Conservation (phyloP, 139 green algal species). For the Chlamydomonas asymmetrica region DNA sequence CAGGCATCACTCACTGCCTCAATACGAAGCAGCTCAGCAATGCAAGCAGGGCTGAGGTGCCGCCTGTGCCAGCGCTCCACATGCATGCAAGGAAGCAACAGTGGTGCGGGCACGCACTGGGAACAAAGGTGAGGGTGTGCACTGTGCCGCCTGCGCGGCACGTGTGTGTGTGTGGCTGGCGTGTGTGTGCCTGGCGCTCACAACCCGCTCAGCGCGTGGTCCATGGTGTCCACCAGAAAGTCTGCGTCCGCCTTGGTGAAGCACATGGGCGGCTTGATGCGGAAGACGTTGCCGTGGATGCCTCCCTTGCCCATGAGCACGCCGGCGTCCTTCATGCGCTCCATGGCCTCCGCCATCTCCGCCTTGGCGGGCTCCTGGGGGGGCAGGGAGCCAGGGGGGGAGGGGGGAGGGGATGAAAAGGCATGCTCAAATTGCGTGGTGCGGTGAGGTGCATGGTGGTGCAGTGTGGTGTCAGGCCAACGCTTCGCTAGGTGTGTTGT, state of each 20-base stretch:
- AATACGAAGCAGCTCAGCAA: too few species aligned
- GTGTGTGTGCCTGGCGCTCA: not conserved
- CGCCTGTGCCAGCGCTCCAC: too few species aligned
- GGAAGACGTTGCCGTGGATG: constrained; percentile 94
- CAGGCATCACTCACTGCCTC: too few species aligned
- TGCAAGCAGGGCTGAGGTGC: not conserved
- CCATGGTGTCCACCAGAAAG: constrained; percentile 86
- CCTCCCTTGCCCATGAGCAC: constrained; percentile 96
- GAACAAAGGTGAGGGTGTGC: too few species aligned
- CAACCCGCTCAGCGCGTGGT: constrained; percentile 53
- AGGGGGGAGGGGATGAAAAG: not conserved
- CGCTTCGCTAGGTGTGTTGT: too few species aligned
- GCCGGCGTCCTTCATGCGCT: constrained; percentile 87
- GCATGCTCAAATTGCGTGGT: not conserved
- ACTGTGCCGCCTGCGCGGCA: too few species aligned
- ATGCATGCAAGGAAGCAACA: too few species aligned
- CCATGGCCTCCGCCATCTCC: constrained; percentile 80
- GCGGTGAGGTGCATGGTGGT: not conserved
- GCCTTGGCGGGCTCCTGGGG: constrained; percentile 76
- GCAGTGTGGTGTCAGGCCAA: not conserved
- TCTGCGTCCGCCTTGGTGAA: constrained; percentile 84
- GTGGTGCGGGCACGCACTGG: too few species aligned
- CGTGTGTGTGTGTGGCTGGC: not conserved
- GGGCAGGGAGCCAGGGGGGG: not conserved
- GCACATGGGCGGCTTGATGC: constrained; percentile 99